These are phyloP conservation scores for Penicillium atrosanguineum DNA, from an alignment of 495 filamentous ascomycete genomes.

Conservation along the genomic window DNA sequence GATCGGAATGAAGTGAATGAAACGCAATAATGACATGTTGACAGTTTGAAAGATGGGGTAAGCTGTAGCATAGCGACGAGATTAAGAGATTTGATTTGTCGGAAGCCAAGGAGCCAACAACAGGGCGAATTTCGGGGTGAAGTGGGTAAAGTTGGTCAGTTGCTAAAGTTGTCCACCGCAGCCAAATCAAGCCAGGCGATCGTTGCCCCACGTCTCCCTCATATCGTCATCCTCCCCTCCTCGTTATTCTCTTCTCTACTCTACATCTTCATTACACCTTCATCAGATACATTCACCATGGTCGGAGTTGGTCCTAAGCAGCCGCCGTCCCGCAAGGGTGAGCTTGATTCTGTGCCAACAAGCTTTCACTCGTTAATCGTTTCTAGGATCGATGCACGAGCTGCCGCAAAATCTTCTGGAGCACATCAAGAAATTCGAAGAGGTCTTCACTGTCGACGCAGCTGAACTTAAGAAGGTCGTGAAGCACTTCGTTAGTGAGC, in stretches of 20 bases:
- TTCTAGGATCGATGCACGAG: constrained; percentile 71
- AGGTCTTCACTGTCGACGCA: constrained; percentile 75
- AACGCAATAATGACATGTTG: not conserved
- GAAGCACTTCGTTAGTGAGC: constrained; percentile 81
- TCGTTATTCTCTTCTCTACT: constrained; percentile 3
- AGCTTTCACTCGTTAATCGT: constrained; percentile 7
- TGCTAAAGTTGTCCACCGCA: constrained; percentile 15
- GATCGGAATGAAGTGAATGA: not conserved
- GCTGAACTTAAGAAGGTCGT: constrained; percentile 86
- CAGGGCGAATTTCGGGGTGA: not conserved
- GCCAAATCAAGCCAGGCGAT: constrained; percentile 28
- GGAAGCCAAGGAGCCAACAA: not conserved
- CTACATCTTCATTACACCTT: not conserved
- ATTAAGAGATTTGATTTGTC: not conserved
- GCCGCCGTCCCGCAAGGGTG: constrained; percentile 74
- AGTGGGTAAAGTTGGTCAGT: not conserved
- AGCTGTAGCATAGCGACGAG: not conserved
- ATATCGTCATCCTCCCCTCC: constrained; percentile 22
- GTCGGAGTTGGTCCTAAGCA: constrained; percentile 71
- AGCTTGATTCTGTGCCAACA: constrained; percentile 33
- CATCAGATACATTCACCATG: constrained; percentile 52
- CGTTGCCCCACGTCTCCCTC: constrained; percentile 22
- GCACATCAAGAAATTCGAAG: constrained; percentile 83
- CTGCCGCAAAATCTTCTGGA: constrained; percentile 79
- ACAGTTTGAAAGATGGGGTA: not conserved